Percentiles rank a stretch among this genome's conserved stretches.
Conservation (phyloP, 2,329 filamentous ascomycete species). For the Pseudovirgaria hyperparasitica region DNA sequence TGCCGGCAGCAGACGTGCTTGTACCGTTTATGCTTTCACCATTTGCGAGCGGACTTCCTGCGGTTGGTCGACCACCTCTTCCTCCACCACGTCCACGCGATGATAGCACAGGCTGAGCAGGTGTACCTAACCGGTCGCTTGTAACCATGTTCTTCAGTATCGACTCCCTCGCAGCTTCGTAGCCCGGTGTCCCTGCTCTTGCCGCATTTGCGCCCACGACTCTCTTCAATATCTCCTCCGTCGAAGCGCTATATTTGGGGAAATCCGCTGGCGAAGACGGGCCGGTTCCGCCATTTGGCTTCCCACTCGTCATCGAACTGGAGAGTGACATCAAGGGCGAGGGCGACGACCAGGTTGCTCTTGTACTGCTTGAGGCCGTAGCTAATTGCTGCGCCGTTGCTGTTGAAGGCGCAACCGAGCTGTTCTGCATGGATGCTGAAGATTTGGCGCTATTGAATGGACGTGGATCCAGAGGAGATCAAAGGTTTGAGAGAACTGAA, state of each 20-base stretch:
- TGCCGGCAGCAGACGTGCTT: conserved; percentile 10
- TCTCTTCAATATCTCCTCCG: conserved; percentile 28
- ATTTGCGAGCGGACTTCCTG: conserved; percentile 19
- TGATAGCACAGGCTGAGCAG: conserved; percentile 21
- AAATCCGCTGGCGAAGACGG: too few relatives aligned
- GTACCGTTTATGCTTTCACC: conserved; percentile 13
- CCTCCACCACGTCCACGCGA: conserved; percentile 16
- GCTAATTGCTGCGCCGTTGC: too few relatives aligned
- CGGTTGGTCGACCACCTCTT: conserved; percentile 19
- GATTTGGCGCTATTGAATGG: too few relatives aligned
- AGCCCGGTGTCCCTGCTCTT: conserved; percentile 25
- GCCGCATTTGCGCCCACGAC: conserved; percentile 21
- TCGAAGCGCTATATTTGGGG: conserved; percentile 24
- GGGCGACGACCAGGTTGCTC: too few relatives aligned
- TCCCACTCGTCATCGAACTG: too few relatives aligned
- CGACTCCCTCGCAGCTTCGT: conserved; percentile 33
- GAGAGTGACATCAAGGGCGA: too few relatives aligned
- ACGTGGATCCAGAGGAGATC: too few relatives aligned
- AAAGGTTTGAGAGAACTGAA: too few relatives aligned
- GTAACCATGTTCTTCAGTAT: conserved; percentile 33
- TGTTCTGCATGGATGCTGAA: too few relatives aligned
- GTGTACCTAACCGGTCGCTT: conserved; percentile 28
- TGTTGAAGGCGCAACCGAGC: too few relatives aligned
- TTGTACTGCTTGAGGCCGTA: too few relatives aligned
- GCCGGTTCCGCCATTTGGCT: too few relatives aligned